Percentiles rank a stretch among this genome's conserved stretches.
Conservation (phyloP, 805 yeast genomes). For the Metschnikowia cubensis region DNA sequence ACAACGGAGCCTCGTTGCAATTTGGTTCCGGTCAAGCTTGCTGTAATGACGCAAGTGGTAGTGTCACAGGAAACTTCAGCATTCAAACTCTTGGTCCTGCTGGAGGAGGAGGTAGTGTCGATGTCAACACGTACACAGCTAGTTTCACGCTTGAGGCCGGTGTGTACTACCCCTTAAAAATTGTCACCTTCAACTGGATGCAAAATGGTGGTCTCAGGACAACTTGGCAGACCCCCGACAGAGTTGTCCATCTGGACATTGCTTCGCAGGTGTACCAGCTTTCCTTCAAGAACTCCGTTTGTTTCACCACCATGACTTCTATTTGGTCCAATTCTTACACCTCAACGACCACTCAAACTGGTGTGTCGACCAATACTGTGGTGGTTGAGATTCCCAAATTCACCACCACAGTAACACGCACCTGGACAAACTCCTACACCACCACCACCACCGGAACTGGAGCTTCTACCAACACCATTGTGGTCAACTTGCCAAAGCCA, state of each 20-base stretch:
- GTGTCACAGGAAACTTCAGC: constrained; percentile 12
- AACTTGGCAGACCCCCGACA: constrained; percentile 4
- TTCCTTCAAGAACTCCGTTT: constrained; percentile 5
- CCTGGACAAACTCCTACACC: constrained; percentile 4
- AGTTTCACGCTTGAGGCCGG: constrained; percentile 9
- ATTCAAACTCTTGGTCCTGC: constrained; percentile 12
- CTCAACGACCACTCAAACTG: constrained; percentile 6
- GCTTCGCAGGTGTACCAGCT: constrained; percentile 11
- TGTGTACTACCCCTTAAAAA: constrained; percentile 14
- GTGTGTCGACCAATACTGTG: constrained; percentile 19
- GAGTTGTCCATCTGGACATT: constrained; percentile 4
- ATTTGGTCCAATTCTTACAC: constrained; percentile 6
- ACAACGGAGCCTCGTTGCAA: constrained; percentile 17
- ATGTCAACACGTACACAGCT: constrained; percentile 7
- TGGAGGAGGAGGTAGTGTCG: constrained; percentile 11
- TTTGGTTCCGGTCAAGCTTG: constrained; percentile 15
- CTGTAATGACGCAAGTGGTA: constrained; percentile 15
- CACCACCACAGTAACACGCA: constrained; percentile 5
- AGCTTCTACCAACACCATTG: constrained; percentile 6
- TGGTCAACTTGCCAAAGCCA: constrained; percentile 9
- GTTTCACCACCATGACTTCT: constrained; percentile 7
- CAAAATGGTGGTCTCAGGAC: constrained; percentile 12
- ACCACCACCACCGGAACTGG: constrained; percentile 8
- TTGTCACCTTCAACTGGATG: constrained; percentile 17
- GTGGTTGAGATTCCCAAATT: constrained; percentile 11